These are phyloP conservation scores for Talaromyces sp. DNA, from an alignment of 2,329 filamentous ascomycete species.

Conservation along the genomic window DNA sequence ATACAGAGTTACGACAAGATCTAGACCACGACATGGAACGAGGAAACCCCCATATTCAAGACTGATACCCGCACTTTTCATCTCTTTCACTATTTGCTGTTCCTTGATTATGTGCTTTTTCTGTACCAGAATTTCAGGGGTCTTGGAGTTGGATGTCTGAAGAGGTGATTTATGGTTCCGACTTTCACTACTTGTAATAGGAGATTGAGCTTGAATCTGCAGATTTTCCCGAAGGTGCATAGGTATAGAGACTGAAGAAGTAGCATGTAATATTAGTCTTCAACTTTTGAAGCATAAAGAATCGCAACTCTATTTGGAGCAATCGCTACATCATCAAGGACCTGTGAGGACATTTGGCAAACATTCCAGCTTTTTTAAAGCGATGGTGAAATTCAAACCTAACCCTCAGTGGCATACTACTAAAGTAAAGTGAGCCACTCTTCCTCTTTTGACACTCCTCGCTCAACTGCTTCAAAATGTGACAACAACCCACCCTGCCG, in stretches of 20 bases:
- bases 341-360: not conserved
- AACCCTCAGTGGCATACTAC: constrained; percentile 47
- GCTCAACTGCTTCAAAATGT: constrained; percentile 42
- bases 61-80: not conserved
- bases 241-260: no score
- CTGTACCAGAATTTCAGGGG: not conserved
- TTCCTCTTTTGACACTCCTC: constrained; percentile 34
- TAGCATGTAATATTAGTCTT: no score
- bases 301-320: not conserved
- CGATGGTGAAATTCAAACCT: constrained; percentile 6
- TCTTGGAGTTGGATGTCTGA: not conserved
- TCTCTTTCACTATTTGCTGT: not conserved
- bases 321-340: not conserved
- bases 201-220: no score
- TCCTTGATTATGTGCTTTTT: no score
- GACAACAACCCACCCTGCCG: constrained; percentile 49
- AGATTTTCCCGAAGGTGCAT: no score
- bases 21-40: not conserved
- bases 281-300: not conserved
- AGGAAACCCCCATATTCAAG: not conserved
- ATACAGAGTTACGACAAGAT: not conserved
- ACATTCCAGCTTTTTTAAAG: no score
- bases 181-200: no score
- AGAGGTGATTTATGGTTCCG: not conserved
- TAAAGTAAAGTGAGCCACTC: constrained; percentile 49